A percentile compares a stretch with the other conserved stretches of the same genome.
phyloP scores from a whole-genome alignment of 306 rosid genomes.

The Vicia villosa region DNA sequence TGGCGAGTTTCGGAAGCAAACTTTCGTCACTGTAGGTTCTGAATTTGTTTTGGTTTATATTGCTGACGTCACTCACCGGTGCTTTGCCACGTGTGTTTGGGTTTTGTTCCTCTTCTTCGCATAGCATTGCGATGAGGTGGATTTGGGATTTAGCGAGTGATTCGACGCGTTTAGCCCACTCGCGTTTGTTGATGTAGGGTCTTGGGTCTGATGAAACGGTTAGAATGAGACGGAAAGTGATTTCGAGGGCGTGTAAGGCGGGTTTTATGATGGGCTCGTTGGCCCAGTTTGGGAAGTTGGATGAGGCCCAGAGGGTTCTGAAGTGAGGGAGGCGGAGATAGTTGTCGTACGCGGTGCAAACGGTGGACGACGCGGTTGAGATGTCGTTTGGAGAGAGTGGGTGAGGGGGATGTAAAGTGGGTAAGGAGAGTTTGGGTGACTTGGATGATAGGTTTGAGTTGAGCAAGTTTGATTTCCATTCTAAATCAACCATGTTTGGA shows the following conservation, averaged over 20 bases:
- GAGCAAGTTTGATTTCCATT: slow-evolving; percentile 68
- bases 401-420: slow-evolving; percentile 41
- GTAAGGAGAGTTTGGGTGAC: slow-evolving; percentile 62
- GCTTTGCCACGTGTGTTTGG: slow-evolving; percentile 51
- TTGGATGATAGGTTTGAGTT: slow-evolving; percentile 55
- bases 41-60: slow-evolving; percentile 25
- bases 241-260: slow-evolving; percentile 72
- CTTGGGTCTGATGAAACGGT: slow-evolving; percentile 71
- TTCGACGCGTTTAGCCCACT: slow-evolving; percentile 71
- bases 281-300: slow-evolving; percentile 65
- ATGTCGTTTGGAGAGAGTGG: slow-evolving; percentile 54
- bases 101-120: slow-evolving; percentile 68
- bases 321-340: slow-evolving; percentile 76
- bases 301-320: slow-evolving; percentile 58
- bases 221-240: slow-evolving; percentile 73
- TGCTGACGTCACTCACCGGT: slow-evolving; percentile 55
- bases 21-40: slow-evolving; percentile 72
- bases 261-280: slow-evolving; percentile 76
- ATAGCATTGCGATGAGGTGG: slow-evolving; percentile 59
- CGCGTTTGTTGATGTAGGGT: slow-evolving; percentile 66
- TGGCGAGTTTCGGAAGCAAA: slow-evolving; percentile 68
- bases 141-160: slow-evolving; percentile 59
- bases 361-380: slow-evolving; percentile 49
- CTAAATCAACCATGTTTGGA: slow-evolving; percentile 69
- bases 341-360: slow-evolving; percentile 69